Conservation (phyloP, 345 rosid genomes). For the Gynandropsis gynandra region DNA sequence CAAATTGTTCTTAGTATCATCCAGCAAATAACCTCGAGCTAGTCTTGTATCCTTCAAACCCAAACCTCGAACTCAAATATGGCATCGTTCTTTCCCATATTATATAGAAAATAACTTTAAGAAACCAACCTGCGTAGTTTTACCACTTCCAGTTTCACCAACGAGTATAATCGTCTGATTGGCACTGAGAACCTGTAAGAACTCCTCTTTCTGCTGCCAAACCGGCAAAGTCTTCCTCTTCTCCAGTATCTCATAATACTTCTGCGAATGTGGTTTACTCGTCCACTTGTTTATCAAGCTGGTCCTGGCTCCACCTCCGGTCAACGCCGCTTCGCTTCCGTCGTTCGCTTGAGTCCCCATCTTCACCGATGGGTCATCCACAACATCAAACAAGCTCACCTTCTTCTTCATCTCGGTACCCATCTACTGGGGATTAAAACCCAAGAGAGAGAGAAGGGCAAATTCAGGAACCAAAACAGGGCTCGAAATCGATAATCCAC, state of each 20-base stretch:
- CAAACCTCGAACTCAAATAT: not conserved
- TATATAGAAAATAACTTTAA: not conserved
- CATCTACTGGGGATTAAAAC: conserved; percentile 22
- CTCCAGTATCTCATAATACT: conserved; percentile 72
- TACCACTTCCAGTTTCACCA: conserved; percentile 94
- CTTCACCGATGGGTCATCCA: conserved; percentile 59
- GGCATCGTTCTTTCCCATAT: not conserved
- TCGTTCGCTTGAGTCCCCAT: conserved; percentile 36
- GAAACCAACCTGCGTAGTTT: conserved; percentile 74
- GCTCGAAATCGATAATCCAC: too few species aligned
- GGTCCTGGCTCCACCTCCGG: conserved; percentile 21
- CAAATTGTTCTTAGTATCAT: too few species aligned
- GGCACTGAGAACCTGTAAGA: conserved; percentile 43
- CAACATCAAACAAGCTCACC: conserved; percentile 84
- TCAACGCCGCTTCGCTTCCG: too few species aligned
- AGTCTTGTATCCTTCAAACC: not conserved
- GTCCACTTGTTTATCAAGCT: conserved; percentile 61
- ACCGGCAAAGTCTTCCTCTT: conserved; percentile 78
- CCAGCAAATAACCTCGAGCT: not conserved
- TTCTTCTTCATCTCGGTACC: conserved; percentile 85
- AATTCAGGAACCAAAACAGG: too few species aligned
- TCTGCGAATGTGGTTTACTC: conserved; percentile 60
- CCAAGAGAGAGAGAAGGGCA: too few species aligned
- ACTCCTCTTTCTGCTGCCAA: conserved; percentile 93
- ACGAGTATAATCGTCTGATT: conserved; percentile 71